Base-by-base conservation (phyloP, 805 yeast genomes). In the Saccharomyces paradoxus region DNA sequence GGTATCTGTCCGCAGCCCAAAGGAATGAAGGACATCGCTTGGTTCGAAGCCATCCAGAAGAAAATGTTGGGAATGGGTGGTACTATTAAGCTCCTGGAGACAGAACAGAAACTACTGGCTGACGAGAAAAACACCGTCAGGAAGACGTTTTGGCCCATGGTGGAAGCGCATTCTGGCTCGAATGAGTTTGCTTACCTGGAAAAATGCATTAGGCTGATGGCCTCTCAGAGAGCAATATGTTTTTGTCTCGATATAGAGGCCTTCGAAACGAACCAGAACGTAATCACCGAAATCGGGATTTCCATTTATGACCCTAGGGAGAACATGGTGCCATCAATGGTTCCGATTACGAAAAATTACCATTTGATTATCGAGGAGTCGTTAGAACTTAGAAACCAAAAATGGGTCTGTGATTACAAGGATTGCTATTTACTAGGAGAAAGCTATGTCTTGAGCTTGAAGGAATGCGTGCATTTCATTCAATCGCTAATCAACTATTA, bases 241-340 rank as follows among this genome's bases (percentile, higher is more conserved):
- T 70, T 81, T 50, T 71, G 78, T 13, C 66, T 82, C 48, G 87
- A 82, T 63, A 70, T 81, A 1, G 87, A 82, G 63, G 85, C 85
- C 0, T 81, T 66, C 69, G 87, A 82, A 60, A 56, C 60, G 26
- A 67, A 77, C 57, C 69, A 67, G 13, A 61, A 69, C 22, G 55
- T 66, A 7, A 70, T 82, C 7, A 81, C 85, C 0, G 87, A 82
- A 60, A 74, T 82, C 49, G 87, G 87, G 0, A 71, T 82, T 1
- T 69, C 82, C 4, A 76, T 82, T 1, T 81, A 74, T 62, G 84
- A 82, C 58, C 86, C 86, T 4, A 62, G 77, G 26, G 72, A 67
- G 46, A 82, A 80, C 55, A 49, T 57, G 10, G 21, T 47, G n/a
- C 46, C 58, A 14, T 63, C 79, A 0, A 56, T 74, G 32, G 58